Percentiles rank a stretch among this genome's conserved stretches.
These are phyloP conservation scores for Xylaria palmicola DNA, from an alignment of 495 filamentous ascomycete genomes.

Conservation along the genomic window DNA sequence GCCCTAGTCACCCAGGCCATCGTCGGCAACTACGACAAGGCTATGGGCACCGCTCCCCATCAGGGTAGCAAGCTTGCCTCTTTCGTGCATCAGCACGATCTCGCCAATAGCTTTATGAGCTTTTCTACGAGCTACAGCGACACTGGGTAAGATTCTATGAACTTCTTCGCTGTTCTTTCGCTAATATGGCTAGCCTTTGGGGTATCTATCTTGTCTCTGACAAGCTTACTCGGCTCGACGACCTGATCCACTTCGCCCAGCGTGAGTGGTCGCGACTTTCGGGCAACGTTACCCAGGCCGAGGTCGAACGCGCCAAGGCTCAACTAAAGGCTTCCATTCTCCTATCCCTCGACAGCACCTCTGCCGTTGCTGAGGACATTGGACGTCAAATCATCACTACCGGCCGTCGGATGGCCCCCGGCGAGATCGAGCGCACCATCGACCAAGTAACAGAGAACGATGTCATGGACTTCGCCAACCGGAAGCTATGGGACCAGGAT, in stretches of 20 bases:
- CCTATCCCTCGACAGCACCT: slow-evolving; percentile 94
- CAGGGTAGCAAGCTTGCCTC: slow-evolving; percentile 96
- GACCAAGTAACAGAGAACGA: slow-evolving; percentile 91
- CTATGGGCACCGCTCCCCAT: slow-evolving; percentile 94
- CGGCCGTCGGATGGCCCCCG: slow-evolving; percentile 82
- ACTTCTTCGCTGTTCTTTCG: not conserved
- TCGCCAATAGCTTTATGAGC: slow-evolving; percentile 99
- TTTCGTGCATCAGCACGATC: slow-evolving; percentile 85
- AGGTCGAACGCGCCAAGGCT: slow-evolving; percentile 97
- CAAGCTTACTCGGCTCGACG: slow-evolving; percentile 80
- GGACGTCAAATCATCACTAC: slow-evolving; percentile 98
- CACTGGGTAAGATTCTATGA: slow-evolving; percentile 73
- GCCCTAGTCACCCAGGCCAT: slow-evolving; percentile 96
- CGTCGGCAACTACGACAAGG: slow-evolving; percentile 98
- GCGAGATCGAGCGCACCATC: slow-evolving; percentile 91
- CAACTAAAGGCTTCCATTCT: slow-evolving; percentile 98
- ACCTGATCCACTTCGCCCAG: slow-evolving; percentile 96
- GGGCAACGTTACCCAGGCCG: slow-evolving; percentile 78
- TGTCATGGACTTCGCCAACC: slow-evolving; percentile 88
- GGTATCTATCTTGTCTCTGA: slow-evolving; percentile 98
- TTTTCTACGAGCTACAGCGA: slow-evolving; percentile 99
- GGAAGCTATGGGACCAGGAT: slow-evolving; percentile 95
- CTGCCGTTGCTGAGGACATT: slow-evolving; percentile 96
- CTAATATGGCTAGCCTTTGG: slow-evolving; percentile 69
- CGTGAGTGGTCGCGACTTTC: slow-evolving; percentile 96